Evolutionary conservation across 73 alveolate genomes (phyloP).

Genomic region (Uronychia binucleata): DNA sequence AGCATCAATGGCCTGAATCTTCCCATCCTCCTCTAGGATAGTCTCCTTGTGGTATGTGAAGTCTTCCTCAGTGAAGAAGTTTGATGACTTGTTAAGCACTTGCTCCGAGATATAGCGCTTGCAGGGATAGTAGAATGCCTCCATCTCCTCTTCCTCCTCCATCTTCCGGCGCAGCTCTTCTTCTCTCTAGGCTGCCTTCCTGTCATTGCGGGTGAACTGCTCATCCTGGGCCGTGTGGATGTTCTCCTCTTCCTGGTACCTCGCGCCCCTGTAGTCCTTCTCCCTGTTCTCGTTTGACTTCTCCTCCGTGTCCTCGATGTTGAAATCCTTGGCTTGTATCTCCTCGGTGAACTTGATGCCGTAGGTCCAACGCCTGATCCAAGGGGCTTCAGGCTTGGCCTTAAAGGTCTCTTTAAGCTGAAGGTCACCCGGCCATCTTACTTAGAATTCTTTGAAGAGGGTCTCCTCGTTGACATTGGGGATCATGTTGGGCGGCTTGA

Average conservation of each 20-base stretch:
- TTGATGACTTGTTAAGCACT: background rate
- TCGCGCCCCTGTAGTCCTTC: background rate
- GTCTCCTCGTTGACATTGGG: conserved; percentile 65
- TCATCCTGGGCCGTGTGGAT: background rate
- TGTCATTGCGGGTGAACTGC: too few relatives aligned
- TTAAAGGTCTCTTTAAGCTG: conserved; percentile 10
- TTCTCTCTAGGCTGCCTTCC: too few relatives aligned
- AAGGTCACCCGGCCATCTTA: background rate
- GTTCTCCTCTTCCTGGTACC: background rate
- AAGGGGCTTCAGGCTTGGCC: conserved; percentile 74
- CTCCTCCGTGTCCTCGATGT: conserved; percentile 5
- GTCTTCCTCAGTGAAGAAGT: background rate
- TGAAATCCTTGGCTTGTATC: conserved; percentile 37
- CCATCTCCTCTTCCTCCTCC: background rate
- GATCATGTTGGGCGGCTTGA: conserved; percentile 75
- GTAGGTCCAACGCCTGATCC: conserved; percentile 59
- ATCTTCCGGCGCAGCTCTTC: background rate
- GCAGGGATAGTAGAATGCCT: background rate
- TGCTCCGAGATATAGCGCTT: background rate
- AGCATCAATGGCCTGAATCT: background rate
- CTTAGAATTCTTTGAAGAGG: conserved; percentile 30
- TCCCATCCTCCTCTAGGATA: background rate
- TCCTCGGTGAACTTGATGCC: conserved; percentile 69
- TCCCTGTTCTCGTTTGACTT: background rate
- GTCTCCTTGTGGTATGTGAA: background rate